Evolutionary conservation across 176 grass and related monocot species (phyloP).

Genomic region (Canna indica): DNA sequence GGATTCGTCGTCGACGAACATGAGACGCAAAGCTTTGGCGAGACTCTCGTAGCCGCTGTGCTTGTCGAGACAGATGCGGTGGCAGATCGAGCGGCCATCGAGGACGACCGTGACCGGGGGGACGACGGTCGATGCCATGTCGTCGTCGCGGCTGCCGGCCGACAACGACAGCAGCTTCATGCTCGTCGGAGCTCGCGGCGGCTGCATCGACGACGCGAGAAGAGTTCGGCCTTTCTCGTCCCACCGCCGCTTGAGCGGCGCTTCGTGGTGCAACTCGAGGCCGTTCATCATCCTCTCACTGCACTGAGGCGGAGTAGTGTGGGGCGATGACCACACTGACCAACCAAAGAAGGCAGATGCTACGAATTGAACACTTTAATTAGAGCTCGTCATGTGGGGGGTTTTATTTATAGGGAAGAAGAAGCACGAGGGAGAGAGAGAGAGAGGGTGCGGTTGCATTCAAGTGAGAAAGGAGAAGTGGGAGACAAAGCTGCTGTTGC

Average conservation of each 20-base stretch:
- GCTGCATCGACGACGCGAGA: background rate
- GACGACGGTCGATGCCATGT: conserved; percentile 39
- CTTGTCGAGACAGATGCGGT: conserved; percentile 55
- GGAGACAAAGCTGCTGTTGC: background rate
- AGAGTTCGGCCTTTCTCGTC: conserved; percentile 8
- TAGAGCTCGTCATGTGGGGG: too few relatives aligned
- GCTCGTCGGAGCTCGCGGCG: conserved; percentile 10
- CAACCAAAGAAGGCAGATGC: background rate
- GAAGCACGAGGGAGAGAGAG: too few relatives aligned
- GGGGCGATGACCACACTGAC: background rate
- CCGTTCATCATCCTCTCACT: background rate
- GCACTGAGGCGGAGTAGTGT: background rate
- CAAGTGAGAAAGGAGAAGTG: background rate
- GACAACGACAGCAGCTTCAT: conserved; percentile 28
- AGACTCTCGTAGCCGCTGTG: conserved; percentile 63
- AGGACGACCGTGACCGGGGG: conserved; percentile 74
- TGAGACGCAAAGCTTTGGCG: conserved; percentile 43
- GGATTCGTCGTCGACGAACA: conserved; percentile 57
- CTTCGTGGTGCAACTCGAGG: background rate
- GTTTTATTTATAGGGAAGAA: conserved; percentile 11
- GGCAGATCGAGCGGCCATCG: conserved; percentile 76
- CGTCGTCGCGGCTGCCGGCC: conserved; percentile 17
- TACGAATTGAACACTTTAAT: too few relatives aligned
- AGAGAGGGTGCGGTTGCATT: too few relatives aligned
- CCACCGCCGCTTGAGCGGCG: conserved; percentile 25